Evolutionary conservation across 345 rosid species (phyloP), one percentile per base, ranked within the genome.

Genomic region (Eutrema heterophyllum): DNA sequence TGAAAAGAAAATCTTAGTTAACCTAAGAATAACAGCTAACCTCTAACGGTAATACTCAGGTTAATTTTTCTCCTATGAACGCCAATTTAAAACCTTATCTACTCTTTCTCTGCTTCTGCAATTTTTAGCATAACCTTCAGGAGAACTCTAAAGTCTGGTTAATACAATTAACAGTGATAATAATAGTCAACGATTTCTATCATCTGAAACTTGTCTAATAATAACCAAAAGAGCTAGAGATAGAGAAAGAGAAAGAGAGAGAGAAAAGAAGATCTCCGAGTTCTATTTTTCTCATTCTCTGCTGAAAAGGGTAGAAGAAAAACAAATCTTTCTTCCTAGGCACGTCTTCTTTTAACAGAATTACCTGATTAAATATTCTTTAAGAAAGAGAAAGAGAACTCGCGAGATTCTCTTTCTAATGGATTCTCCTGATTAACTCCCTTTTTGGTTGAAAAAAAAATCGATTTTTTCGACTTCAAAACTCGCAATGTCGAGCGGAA

Each of bases 401-500:
- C 24, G 24, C 24, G 24, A 0, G 0, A 15, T 64, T 62, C 71
- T 64, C 67, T 77, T 70, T 64, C 70, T 46, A 11, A 71, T 77
- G 80, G 73, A 71, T 58, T 49, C 57, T 77, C 43, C 53, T 65
- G 49, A 49, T n/a, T 71, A 40, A 64, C 10, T 21, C 5, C 2
- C 0, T 1, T 16, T 44, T 36, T 32, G 7, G 60, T 41, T 49
- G 69, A 70, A 64, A 41, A 44, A 77, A 3, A 30, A 30, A 24
- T 75, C 36, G 58, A 49, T 38, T 59, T 56, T 32, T 45, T 50
- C 57, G 58, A 72, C 73, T 44, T 57, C 60, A 71, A 57, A 44
- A 66, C 48, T 70, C 35, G 13, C 27, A 7, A 88, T 90, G 89
- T 43, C 84, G 7, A 61, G 75, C 41, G 71, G 79, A 7, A 68